Percentiles rank a stretch among this genome's conserved stretches.
Evolutionary conservation across 2,329 filamentous ascomycete genomes (phyloP).

Genomic region (Ceratocystis diversiconidia): DNA sequence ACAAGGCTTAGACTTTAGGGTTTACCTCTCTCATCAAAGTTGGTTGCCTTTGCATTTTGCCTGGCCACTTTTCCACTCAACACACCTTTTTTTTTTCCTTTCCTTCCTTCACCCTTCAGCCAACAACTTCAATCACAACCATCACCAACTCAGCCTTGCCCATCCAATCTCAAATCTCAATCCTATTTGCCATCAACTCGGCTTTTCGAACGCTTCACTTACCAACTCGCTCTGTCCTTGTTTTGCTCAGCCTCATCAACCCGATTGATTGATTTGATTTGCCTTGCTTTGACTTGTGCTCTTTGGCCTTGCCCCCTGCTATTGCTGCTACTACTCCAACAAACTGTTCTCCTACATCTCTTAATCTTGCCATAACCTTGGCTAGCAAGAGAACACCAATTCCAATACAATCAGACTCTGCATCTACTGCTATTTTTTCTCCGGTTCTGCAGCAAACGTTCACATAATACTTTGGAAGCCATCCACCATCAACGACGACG

Average conservation of each 20-base stretch:
- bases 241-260: not conserved
- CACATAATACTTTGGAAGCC: not conserved
- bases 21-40: not conserved
- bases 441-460: not conserved
- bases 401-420: not conserved
- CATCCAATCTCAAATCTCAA: not conserved
- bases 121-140: slow-evolving; percentile 2
- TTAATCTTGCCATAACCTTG: not conserved
- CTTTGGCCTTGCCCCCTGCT: not conserved
- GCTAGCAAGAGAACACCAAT: not conserved
- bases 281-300: not conserved
- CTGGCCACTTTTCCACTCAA: slow-evolving; percentile 13
- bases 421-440: not conserved
- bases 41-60: slow-evolving; percentile 2
- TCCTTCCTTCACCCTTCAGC: not conserved
- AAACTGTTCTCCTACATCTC: not conserved
- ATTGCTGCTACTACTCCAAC: not conserved
- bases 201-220: not conserved
- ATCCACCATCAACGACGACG: not conserved
- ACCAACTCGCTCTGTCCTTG: not conserved
- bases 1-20: slow-evolving; percentile 5
- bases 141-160: not conserved
- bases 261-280: not conserved
- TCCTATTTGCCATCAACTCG: not conserved
- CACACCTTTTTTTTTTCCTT: not conserved